phyloP scores from a whole-genome alignment of 192 early-diverging fungal species.

The Dissophora globulifera region DNA sequence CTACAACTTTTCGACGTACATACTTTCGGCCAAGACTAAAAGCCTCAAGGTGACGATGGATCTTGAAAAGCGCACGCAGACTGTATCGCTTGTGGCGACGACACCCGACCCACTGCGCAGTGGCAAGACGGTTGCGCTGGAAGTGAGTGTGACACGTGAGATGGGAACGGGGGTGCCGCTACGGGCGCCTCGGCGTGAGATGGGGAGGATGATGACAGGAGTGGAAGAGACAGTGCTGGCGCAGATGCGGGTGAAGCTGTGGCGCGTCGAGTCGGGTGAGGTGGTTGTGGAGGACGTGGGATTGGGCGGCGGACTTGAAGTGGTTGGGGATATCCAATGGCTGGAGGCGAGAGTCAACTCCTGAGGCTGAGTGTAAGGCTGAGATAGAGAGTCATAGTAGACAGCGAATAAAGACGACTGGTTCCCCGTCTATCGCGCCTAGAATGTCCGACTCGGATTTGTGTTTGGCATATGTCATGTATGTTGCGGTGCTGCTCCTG shows the following conservation, averaged over 20 bases:
- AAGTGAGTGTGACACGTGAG: slow-evolving; percentile 39
- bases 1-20: slow-evolving; percentile 55
- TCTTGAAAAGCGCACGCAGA: slow-evolving; percentile 9
- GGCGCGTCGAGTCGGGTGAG: slow-evolving; percentile 28
- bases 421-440: not conserved
- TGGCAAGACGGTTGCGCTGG: slow-evolving; percentile 18
- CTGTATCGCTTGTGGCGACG: slow-evolving; percentile 19
- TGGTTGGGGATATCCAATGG: slow-evolving; percentile 49
- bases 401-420: not conserved
- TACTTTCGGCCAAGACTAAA: slow-evolving; percentile 9
- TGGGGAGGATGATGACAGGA: slow-evolving; percentile 34
- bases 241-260: slow-evolving; percentile 24
- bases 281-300: slow-evolving; percentile 43
- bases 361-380: not conserved
- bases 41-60: slow-evolving; percentile 29
- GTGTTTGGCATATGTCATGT: not conserved
- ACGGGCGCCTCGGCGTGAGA: slow-evolving; percentile 45
- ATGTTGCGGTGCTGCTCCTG: not conserved
- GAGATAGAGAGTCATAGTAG: too few relatives aligned
- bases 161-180: slow-evolving; percentile 54
- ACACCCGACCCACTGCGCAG: slow-evolving; percentile 10
- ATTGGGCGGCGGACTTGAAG: slow-evolving; percentile 40
- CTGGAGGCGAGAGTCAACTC: slow-evolving; percentile 9
- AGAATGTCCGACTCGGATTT: slow-evolving; percentile 1
- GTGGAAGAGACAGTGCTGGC: slow-evolving; percentile 49